Evolutionary conservation across 208 protist genomes (phyloP).

Genomic region (Naegleria gruberi): DNA sequence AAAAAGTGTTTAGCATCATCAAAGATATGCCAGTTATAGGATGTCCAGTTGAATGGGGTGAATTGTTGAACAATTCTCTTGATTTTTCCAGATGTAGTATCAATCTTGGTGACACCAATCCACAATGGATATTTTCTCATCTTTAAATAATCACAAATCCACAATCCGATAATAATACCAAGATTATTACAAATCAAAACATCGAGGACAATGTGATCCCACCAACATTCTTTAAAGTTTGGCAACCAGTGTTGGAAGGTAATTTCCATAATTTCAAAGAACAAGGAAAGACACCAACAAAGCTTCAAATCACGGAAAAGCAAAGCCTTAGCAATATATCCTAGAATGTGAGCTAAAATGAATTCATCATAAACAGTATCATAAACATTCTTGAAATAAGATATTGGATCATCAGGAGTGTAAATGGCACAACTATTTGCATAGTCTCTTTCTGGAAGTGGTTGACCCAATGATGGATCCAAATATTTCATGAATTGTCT

Average conservation of each 20-base stretch:
- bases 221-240: conserved; percentile 97
- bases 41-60: conserved; percentile 35
- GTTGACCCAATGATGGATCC: conserved; percentile 58
- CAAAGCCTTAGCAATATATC: conserved; percentile 84
- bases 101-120: conserved; percentile 25
- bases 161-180: conserved; percentile 76
- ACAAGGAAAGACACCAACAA: conserved; percentile 64
- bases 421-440: conserved; percentile 81
- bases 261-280: conserved; percentile 89
- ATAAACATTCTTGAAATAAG: conserved; percentile 54
- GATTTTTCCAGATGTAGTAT: neutral
- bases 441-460: conserved; percentile 75
- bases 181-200: conserved; percentile 85
- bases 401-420: conserved; percentile 58
- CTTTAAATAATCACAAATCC: conserved; percentile 43
- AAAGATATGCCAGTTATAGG: conserved; percentile 48
- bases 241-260: conserved; percentile 83
- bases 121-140: conserved; percentile 36
- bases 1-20: conserved; percentile 39
- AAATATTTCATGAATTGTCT: conserved; percentile 52
- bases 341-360: conserved; percentile 80
- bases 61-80: conserved; percentile 38
- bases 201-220: conserved; percentile 90
- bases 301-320: conserved; percentile 81
- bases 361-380: conserved; percentile 81